phyloP scores from a whole-genome alignment of 2,329 filamentous ascomycete genomes.

The Fusarium sp. region DNA sequence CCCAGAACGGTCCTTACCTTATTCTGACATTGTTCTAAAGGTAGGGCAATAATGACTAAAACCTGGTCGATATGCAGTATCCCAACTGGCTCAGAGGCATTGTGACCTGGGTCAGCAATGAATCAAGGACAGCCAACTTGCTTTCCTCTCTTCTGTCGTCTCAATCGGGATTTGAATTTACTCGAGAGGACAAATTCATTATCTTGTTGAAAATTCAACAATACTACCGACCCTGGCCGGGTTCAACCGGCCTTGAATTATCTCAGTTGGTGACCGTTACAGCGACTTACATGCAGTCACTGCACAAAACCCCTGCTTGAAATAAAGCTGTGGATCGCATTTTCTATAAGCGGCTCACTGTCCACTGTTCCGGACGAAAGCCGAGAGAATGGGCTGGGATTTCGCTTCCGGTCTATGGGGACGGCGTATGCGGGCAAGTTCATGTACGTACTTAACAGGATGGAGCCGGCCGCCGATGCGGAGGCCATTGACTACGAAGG shows the following conservation, averaged over 20 bases:
- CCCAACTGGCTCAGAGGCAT: background rate
- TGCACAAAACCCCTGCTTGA: background rate
- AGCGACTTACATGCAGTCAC: background rate
- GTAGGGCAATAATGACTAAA: background rate
- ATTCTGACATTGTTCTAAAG: background rate
- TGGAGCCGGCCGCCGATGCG: constrained; percentile 5
- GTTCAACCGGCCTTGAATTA: background rate
- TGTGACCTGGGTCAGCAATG: background rate
- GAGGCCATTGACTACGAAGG: background rate
- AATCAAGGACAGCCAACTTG: background rate
- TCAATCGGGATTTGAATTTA: background rate
- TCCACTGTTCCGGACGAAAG: constrained; percentile 5
- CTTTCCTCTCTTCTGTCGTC: background rate
- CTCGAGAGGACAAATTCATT: background rate
- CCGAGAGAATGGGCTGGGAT: constrained; percentile 2
- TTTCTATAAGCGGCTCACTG: background rate
- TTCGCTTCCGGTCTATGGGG: constrained; percentile 14
- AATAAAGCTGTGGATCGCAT: background rate
- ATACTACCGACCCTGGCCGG: background rate
- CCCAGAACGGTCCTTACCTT: background rate
- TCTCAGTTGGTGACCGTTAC: background rate
- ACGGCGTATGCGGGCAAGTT: background rate
- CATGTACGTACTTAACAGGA: constrained; percentile 1
- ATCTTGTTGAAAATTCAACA: background rate
- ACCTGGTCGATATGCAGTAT: background rate